A percentile compares a stretch with the other conserved stretches of the same genome.
phyloP scores from a whole-genome alignment of 352 stramenopile species.

The Poterioochromonas sp. region DNA sequence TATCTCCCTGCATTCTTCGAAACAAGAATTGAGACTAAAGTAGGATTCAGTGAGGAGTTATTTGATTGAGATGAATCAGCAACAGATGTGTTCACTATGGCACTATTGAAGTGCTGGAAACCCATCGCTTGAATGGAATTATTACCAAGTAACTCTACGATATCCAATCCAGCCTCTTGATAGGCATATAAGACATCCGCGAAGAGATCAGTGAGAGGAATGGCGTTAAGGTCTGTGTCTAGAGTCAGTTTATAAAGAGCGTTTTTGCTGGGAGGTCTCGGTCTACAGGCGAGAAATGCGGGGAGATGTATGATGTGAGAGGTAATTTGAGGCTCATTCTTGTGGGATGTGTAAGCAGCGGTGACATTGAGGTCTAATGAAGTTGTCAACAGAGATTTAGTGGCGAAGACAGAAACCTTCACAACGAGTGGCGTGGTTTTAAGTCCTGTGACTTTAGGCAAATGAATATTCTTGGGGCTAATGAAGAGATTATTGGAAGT shows the following conservation, averaged over 20 bases:
- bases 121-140: neutral
- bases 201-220: slow-evolving; percentile 45
- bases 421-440: slow-evolving; percentile 58
- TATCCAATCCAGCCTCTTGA: neutral
- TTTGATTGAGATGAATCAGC: neutral
- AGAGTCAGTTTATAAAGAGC: slow-evolving; percentile 74
- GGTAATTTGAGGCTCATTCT: slow-evolving; percentile 58
- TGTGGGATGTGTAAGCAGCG: slow-evolving; percentile 61
- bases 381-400: neutral
- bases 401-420: slow-evolving; percentile 35
- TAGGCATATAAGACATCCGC: slow-evolving; percentile 10
- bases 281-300: slow-evolving; percentile 58
- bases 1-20: slow-evolving; percentile 76
- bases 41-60: neutral
- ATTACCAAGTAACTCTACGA: neutral
- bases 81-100: neutral
- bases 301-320: slow-evolving; percentile 59
- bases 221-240: slow-evolving; percentile 66
- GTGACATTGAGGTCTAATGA: slow-evolving; percentile 49
- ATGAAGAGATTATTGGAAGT: slow-evolving; percentile 55
- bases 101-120: neutral
- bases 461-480: slow-evolving; percentile 57
- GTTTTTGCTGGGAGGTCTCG: slow-evolving; percentile 60
- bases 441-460: slow-evolving; percentile 60
- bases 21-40: slow-evolving; percentile 61